Evolutionary conservation across 202 grass and related monocot species (phyloP), one percentile per base, ranked within the genome.

Genomic region (Dendrocalamus latiflorus): DNA sequence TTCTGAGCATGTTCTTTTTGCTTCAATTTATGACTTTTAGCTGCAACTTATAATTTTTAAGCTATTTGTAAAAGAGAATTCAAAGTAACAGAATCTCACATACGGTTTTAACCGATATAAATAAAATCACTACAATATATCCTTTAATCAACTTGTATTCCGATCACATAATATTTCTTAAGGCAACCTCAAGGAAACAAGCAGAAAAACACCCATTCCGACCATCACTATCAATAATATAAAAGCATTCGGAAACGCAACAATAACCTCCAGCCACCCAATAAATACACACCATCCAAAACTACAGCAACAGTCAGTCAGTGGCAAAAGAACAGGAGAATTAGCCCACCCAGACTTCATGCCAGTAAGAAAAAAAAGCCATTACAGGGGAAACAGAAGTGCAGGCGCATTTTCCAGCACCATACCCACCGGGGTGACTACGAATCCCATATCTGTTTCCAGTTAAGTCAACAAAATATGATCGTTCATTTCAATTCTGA

Each of bases 401-500:
- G 26, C 71, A 30, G 48, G 83, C 20, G 9, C 28, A 77, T 82
- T 80, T 73, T 69, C 61, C 65, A 82, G 65, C 72, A 81, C 38
- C 55, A 77, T 50, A 65, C 78, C 72, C 59, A 86, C 72, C 58
- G 58, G 21, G 30, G 26, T 82, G 66, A 81, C 85, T 72, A 81
- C 80, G 81, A 83, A 87, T 56, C 75, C 33, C 75, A 71, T 71
- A 73, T 76, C 64, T 45, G 56, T 75, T 82, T 84, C 75, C 78
- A 66, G 61, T 71, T 53, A 59, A 59, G 61, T 81, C 72, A 90
- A 88, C 75, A 71, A 77, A 90, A 82, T 83, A 70, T 26, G 39
- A 48, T 61, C 55, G 14, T 86, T 48, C 30, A 9, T 65, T 64
- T 86, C 51, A 44, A 60, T 85, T 76, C 61, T 70, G 17, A 33